Base-by-base conservation (phyloP, 2,329 filamentous ascomycete species). In the Sclerotinia spermophila region DNA sequence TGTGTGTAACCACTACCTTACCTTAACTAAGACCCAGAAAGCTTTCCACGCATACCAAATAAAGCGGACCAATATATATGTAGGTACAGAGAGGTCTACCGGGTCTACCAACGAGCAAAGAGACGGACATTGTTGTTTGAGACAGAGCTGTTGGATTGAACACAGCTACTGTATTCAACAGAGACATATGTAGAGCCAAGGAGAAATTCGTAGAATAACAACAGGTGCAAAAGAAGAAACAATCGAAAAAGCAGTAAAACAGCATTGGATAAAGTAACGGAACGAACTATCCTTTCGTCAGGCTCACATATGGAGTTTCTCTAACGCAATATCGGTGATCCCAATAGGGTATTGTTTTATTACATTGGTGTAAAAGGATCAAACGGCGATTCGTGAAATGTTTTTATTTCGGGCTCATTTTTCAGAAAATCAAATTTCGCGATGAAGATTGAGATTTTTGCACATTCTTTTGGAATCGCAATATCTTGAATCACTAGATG, bases 241-340 rank as follows among this genome's bases (percentile, higher is more conserved):
- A 6, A 38, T 58, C 3, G 11, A n/a, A 38, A 33, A 38, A 56
- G 8, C 21, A 19, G 17, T 56, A 24, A 45, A 45, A 45, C 42
- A 4, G 21, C 24, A 13, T 10, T 21, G 53, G 13, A 58, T 38
- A 7, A 3, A 58, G 5, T 58, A 10, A 2, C 11, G 21, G 10
- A n/a, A 58, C 2, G 30, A 5, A 6, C 38, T 38, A 8, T 58
- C 21, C 3, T 24, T 38, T n/a, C 15, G 10, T n/a, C 4, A 0
- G 0, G 19, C 15, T 15, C 3, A 2, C 19, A 33, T 5, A 0
- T 7, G 3, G 30, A 33, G 30, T 2, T 58, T n/a, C 5, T 7
- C 2, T 13, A n/a, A 5, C 33, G 33, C 35, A 38, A 15, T 15
- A 38, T 38, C 7, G 1, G 7, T 24, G 19, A 21, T 38, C 1